Evolutionary conservation across 768 basidiomycete species (phyloP).

Genomic region (Termitomyces sp.): DNA sequence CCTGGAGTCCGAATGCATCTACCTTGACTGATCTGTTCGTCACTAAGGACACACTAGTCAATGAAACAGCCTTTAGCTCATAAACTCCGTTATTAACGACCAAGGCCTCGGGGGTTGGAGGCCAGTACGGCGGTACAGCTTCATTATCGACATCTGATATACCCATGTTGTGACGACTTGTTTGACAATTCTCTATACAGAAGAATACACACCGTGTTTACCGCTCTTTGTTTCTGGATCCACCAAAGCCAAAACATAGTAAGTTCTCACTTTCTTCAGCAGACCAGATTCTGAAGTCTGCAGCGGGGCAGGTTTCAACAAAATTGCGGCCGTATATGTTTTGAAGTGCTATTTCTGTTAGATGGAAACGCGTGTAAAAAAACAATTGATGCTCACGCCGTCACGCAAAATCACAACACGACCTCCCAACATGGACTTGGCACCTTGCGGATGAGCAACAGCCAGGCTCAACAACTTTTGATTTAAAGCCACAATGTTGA

Average conservation of each 20-base stretch:
- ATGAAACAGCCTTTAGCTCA: slow-evolving; percentile 57
- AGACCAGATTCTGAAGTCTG: slow-evolving; percentile 35
- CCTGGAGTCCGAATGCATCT: neutral
- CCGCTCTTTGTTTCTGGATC: slow-evolving; percentile 52
- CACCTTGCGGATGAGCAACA: slow-evolving; percentile 52
- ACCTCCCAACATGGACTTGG: slow-evolving; percentile 63
- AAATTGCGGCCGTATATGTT: slow-evolving; percentile 59
- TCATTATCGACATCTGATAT: slow-evolving; percentile 50
- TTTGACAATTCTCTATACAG: neutral
- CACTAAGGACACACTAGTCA: slow-evolving; percentile 73
- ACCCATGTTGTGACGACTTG: neutral
- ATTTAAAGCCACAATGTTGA: slow-evolving; percentile 57
- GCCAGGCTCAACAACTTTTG: slow-evolving; percentile 57
- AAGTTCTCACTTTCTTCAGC: slow-evolving; percentile 47
- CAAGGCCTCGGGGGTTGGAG: slow-evolving; percentile 45
- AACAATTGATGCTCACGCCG: slow-evolving; percentile 44
- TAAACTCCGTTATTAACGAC: slow-evolving; percentile 51
- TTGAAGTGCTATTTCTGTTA: slow-evolving; percentile 58
- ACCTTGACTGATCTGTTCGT: slow-evolving; percentile 73
- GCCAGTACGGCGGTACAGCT: slow-evolving; percentile 74
- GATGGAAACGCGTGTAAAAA: neutral
- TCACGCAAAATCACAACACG: slow-evolving; percentile 82
- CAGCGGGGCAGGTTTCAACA: slow-evolving; percentile 62
- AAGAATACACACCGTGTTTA: slow-evolving; percentile 38
- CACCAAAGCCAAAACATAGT: slow-evolving; percentile 70